These are phyloP conservation scores for Penicillium canescens DNA, from an alignment of 495 filamentous ascomycete genomes.

Conservation along the genomic window DNA sequence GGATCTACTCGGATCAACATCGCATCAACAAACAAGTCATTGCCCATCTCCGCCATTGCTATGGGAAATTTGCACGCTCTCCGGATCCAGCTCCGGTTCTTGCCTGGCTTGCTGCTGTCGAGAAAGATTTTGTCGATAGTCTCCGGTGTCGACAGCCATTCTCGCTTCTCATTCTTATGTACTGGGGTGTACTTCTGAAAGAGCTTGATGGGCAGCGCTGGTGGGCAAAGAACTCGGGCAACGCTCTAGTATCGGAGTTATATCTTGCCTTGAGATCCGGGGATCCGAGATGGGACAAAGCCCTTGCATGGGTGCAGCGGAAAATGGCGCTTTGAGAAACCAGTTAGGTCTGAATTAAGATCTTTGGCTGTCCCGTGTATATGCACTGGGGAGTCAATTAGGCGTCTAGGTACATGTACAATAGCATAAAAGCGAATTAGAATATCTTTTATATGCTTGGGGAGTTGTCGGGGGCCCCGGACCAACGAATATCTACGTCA, in stretches of 20 bases:
- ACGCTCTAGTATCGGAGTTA: slow-evolving; percentile 26
- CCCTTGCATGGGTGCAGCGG: slow-evolving; percentile 20
- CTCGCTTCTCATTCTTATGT: slow-evolving; percentile 25
- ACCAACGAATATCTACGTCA: no score
- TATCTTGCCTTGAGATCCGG: slow-evolving; percentile 3
- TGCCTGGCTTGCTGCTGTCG: slow-evolving; percentile 29
- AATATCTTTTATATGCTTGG: no score
- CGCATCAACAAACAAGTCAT: slow-evolving; percentile 25
- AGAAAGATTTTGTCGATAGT: slow-evolving; percentile 26
- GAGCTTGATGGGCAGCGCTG: slow-evolving; percentile 25
- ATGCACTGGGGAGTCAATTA: no score
- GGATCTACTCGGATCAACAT: slow-evolving; percentile 12
- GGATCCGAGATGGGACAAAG: slow-evolving; percentile 21
- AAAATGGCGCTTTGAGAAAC: slow-evolving; percentile 8
- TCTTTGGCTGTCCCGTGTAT: no score
- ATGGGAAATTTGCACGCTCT: slow-evolving; percentile 18
- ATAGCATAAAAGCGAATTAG: no score
- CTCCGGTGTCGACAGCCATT: slow-evolving; percentile 25
- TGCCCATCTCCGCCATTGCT: slow-evolving; percentile 24
- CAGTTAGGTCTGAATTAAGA: no score
- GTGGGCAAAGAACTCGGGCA: slow-evolving; percentile 30
- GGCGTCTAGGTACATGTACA: no score
- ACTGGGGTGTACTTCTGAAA: slow-evolving; percentile 29
- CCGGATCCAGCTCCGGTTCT: slow-evolving; percentile 25
- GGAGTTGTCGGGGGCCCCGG: no score